These are phyloP conservation scores for Thozetella sp. DNA, from an alignment of 495 filamentous ascomycete species.

Conservation along the genomic window DNA sequence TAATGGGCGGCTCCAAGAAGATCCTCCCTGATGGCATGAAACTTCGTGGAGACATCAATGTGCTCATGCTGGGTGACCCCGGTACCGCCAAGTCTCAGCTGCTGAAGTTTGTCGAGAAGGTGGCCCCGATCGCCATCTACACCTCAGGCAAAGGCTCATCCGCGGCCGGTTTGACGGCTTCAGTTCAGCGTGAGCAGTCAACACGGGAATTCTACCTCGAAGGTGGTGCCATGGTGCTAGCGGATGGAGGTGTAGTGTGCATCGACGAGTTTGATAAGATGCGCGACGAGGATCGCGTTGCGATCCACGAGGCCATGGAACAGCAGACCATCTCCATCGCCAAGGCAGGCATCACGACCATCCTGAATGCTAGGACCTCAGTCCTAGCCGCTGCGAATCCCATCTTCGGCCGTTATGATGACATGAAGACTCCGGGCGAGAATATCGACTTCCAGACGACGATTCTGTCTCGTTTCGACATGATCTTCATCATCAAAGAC, in stretches of 20 bases:
- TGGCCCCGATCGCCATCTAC: constrained; percentile 96
- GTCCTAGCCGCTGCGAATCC: constrained; percentile 97
- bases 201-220: constrained; percentile 98
- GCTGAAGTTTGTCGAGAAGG: constrained; percentile 97
- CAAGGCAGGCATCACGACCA: constrained; percentile 98
- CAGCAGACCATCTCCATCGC: constrained; percentile 99
- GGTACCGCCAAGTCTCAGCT: constrained; percentile 98
- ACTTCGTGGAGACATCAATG: constrained; percentile 97
- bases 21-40: constrained; percentile 99
- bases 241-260: constrained; percentile 96
- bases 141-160: constrained; percentile 99
- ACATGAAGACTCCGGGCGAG: constrained; percentile 95
- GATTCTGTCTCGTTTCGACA: constrained; percentile 97
- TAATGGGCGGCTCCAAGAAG: constrained; percentile 97
- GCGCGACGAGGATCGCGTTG: constrained; percentile 97
- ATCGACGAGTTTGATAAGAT: constrained; percentile 99
- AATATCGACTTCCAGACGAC: constrained; percentile 99
- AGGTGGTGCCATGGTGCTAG: constrained; percentile 98
- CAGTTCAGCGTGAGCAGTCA: constrained; percentile 88
- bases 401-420: constrained; percentile 96
- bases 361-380: constrained; percentile 93
- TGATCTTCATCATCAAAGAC: constrained; percentile 99
- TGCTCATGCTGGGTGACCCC: constrained; percentile 94
- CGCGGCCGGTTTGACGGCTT: constrained; percentile 96
- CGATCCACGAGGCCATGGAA: constrained; percentile 99